A percentile compares a stretch with the other conserved stretches of the same genome.
phyloP scores from a whole-genome alignment of 2,329 filamentous ascomycete species.

The Dothidotthia symphoricarpi region DNA sequence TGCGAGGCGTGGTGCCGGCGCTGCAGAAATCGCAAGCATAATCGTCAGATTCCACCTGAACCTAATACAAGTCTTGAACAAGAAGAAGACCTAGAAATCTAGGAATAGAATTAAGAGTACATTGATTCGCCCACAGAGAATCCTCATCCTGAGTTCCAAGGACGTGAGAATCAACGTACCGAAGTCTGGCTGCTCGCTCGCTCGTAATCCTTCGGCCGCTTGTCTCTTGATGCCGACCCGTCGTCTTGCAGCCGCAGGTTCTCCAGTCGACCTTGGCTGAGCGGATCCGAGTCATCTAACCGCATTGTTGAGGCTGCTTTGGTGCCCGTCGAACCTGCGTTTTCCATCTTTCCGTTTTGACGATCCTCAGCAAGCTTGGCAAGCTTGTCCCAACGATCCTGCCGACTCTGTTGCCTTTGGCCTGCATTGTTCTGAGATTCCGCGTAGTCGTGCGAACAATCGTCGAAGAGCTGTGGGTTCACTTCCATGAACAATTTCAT shows the following conservation, averaged over 20 bases:
- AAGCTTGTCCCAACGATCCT: constrained; percentile 86
- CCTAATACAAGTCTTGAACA: constrained; percentile 37
- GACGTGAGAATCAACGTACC: constrained; percentile 47
- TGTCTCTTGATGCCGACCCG: constrained; percentile 39
- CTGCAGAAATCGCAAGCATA: constrained; percentile 40
- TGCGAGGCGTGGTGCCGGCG: constrained; percentile 40
- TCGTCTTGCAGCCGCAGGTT: constrained; percentile 88
- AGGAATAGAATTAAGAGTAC: constrained; percentile 45
- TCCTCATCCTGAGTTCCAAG: constrained; percentile 41
- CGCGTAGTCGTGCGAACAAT: constrained; percentile 97
- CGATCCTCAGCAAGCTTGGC: constrained; percentile 74
- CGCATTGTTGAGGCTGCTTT: constrained; percentile 46
- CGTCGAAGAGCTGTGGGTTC: constrained; percentile 95
- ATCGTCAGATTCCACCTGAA: constrained; percentile 42
- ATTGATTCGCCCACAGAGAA: constrained; percentile 42
- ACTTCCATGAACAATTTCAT: constrained; percentile 99
- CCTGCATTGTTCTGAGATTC: constrained; percentile 91
- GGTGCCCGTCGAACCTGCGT: constrained; percentile 15
- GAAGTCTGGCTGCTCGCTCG: constrained; percentile 42
- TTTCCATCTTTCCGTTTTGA: constrained; percentile 50
- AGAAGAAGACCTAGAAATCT: constrained; percentile 35
- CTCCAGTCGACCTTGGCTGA: constrained; percentile 80
- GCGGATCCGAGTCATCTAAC: constrained; percentile 73
- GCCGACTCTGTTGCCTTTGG: constrained; percentile 75
- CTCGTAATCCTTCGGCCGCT: constrained; percentile 43